These are phyloP conservation scores for Emmonsia crescens DNA, from an alignment of 2,329 filamentous ascomycete genomes.

Conservation along the genomic window DNA sequence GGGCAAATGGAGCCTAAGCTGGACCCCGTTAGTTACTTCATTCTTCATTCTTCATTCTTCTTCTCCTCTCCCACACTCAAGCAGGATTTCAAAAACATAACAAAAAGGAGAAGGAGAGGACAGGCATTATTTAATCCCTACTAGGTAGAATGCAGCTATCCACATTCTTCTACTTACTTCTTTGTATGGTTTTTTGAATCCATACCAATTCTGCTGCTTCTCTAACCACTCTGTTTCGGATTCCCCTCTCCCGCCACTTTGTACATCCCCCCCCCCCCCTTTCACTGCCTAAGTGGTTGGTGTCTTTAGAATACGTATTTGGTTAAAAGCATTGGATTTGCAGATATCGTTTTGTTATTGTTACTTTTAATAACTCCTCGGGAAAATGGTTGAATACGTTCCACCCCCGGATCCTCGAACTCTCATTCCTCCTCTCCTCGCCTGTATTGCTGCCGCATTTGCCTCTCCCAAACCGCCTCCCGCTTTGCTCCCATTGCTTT, in stretches of 20 bases:
- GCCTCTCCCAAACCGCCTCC: slow-evolving; percentile 50
- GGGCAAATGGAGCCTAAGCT: slow-evolving; percentile 11
- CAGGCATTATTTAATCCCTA: too few species aligned
- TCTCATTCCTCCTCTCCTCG: slow-evolving; percentile 52
- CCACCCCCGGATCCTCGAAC: slow-evolving; percentile 45
- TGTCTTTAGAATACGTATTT: neutral
- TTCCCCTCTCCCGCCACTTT: neutral
- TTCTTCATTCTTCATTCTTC: too few species aligned
- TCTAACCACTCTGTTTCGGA: neutral
- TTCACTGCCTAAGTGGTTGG: neutral
- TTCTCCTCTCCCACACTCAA: neutral
- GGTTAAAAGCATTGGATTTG: neutral
- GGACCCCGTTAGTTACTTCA: too few species aligned
- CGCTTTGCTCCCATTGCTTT: slow-evolving; percentile 49
- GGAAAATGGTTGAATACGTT: slow-evolving; percentile 43
- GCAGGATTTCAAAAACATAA: neutral
- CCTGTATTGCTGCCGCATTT: slow-evolving; percentile 52
- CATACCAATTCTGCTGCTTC: neutral
- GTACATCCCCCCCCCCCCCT: too few species aligned
- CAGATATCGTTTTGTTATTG: neutral
- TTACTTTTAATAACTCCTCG: neutral
- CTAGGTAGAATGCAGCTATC: neutral
- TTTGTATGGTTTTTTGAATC: neutral
- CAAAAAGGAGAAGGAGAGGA: neutral
- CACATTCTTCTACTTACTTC: neutral